Evolutionary conservation across 768 basidiomycete genomes (phyloP), one percentile per base, ranked within the genome.

Genomic region (Dioszegia hungarica): DNA sequence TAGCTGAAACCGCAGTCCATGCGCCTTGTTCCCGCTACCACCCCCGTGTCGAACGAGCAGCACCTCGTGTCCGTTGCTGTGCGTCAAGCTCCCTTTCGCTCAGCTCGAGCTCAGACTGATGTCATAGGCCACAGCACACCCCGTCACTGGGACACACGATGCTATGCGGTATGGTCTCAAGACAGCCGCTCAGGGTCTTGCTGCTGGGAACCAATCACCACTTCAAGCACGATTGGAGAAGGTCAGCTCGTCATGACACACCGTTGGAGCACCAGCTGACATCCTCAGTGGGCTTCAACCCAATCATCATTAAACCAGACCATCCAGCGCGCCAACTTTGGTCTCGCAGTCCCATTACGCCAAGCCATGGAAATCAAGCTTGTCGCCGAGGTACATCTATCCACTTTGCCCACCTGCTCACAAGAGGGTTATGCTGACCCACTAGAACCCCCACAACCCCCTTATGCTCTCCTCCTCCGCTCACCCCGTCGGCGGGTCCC

Each of bases 351-450:
- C 19, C 95, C 95, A 1, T 83, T 94, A 77, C 83, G 93, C 28
- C 80, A 85, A 50, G 80, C 95, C 62, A 98, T 98, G 95, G 95
- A 99, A 76, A 84, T 91, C 70, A 87, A 86, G 79, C 82, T 92
- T 38, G 89, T 93, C 9, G 78, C 83, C 31, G 75, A 82, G 55
- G 93, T 93, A 66, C 63, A 86, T 79, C 25, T 17, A 36, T 40
- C 25, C 20, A 14, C 46, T 36, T 52, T 25, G 40, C 34, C 8
- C 34, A 15, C 37, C 38, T 29, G 17, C 31, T 24, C 37, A n/a
- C n/a, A n/a, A 9, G n/a, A 17, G 22, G 15, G 17, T 25, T 19
- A 20, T 2, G 34, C 39, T 19, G 22, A 46, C 20, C 20, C 51
- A 34, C 5, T 25, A 54, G 52, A 54, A 63, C 43, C 64, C 59